Conservation (phyloP, 306 rosid genomes). For the Geum urbanum region DNA sequence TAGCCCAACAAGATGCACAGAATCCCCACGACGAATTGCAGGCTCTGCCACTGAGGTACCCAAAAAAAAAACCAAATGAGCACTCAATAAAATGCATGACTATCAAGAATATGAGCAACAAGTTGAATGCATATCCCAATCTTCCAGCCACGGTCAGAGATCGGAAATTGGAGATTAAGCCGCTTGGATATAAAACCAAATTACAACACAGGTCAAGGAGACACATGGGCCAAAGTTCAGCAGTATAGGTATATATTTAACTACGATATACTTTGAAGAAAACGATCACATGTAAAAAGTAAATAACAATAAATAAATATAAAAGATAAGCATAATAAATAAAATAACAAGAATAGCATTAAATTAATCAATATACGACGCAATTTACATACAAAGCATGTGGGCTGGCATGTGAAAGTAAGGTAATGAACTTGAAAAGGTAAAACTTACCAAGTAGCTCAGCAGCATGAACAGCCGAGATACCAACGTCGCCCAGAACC, state of each 20-base stretch:
- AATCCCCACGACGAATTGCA: constrained; percentile 79
- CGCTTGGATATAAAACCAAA: not conserved
- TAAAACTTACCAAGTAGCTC: constrained; percentile 64
- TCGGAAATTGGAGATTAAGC: not conserved
- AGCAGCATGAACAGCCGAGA: constrained; percentile 77
- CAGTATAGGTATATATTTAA: not conserved
- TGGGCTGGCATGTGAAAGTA: not conserved
- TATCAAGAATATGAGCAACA: not conserved
- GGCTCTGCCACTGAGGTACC: constrained; percentile 53
- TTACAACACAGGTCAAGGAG: not conserved
- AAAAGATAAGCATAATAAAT: not conserved
- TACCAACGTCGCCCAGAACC: constrained; percentile 82
- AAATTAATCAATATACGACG: not conserved
- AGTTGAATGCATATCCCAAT: too few species aligned
- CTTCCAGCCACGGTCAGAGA: not conserved
- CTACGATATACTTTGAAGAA: not conserved
- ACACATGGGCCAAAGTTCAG: not conserved
- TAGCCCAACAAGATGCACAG: constrained; percentile 88
- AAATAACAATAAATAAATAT: too few species aligned
- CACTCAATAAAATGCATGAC: not conserved
- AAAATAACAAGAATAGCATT: not conserved
- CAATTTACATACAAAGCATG: not conserved
- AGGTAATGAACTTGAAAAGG: not conserved
- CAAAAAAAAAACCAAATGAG: not conserved
- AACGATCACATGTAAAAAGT: too few species aligned